Evolutionary conservation across 176 grass and related monocot species (phyloP).

Genomic region (Oryza meyeriana): DNA sequence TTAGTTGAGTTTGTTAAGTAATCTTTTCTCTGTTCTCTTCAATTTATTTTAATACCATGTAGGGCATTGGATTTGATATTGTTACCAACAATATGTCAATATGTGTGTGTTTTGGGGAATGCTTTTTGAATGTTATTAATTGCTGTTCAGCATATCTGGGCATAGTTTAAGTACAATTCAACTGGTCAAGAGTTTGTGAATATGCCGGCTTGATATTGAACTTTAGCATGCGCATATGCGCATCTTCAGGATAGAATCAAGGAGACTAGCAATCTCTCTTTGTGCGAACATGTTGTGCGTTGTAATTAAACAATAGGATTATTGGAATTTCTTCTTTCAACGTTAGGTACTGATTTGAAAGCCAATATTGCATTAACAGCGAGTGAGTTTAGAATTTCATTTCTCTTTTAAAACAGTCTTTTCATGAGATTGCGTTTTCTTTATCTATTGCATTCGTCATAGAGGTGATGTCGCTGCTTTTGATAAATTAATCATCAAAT

Average conservation of each 20-base stretch:
- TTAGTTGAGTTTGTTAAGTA: not conserved
- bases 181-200: not conserved
- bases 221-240: not conserved
- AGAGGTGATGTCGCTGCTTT: not conserved
- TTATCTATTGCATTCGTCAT: constrained; percentile 10
- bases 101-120: not conserved
- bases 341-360: constrained; percentile 10
- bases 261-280: not conserved
- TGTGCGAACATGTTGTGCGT: not conserved
- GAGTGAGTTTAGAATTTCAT: not conserved
- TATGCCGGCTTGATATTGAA: not conserved
- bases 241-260: not conserved
- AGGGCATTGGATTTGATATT: not conserved
- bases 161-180: not conserved
- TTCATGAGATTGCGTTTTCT: not conserved
- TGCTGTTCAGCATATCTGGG: not conserved
- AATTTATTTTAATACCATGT: not conserved
- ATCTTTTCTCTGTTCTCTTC: not conserved
- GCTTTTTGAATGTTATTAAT: not conserved
- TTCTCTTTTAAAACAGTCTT: not conserved
- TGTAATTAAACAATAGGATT: not conserved
- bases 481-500: not conserved
- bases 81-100: constrained; percentile 4
- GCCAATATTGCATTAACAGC: not conserved
- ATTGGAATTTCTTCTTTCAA: not conserved